phyloP scores from a whole-genome alignment of 129 eudicot species.

The Escallonia rubra region DNA sequence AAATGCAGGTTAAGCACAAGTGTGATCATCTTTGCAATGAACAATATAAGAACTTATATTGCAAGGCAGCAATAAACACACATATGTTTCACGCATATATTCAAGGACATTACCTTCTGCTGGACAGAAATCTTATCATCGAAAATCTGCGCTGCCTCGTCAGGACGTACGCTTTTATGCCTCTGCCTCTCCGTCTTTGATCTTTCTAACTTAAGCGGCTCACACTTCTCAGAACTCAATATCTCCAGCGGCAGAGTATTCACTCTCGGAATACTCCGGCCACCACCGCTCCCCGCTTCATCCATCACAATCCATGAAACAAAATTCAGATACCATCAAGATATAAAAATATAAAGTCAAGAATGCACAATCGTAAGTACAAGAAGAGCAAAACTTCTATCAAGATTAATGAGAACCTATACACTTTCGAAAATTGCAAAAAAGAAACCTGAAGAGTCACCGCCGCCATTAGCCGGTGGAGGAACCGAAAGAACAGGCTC shows the following conservation, averaged over 20 bases:
- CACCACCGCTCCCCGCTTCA: conserved; percentile 42
- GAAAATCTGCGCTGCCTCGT: conserved; percentile 86
- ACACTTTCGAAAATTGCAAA: background rate
- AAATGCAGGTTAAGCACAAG: background rate
- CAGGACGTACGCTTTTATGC: conserved; percentile 41
- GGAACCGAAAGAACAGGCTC: conserved; percentile 1
- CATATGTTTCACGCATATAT: background rate
- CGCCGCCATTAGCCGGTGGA: conserved; percentile 22
- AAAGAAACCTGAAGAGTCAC: conserved; percentile 23
- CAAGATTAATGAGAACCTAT: background rate
- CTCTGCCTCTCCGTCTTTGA: conserved; percentile 73
- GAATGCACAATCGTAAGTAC: background rate
- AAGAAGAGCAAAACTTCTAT: background rate
- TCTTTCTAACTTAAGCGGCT: conserved; percentile 53
- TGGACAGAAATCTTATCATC: conserved; percentile 58
- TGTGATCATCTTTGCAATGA: too few species aligned
- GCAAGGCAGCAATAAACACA: background rate
- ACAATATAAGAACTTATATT: background rate
- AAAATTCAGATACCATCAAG: background rate
- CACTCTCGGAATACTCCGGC: conserved; percentile 37
- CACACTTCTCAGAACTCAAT: conserved; percentile 37
- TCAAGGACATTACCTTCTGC: conserved; percentile 62
- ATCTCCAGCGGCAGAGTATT: conserved; percentile 49
- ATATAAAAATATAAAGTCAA: background rate
- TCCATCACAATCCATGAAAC: background rate